Evolutionary conservation across 2,329 filamentous ascomycete genomes (phyloP).

Genomic region (Fusarium sublunatum): DNA sequence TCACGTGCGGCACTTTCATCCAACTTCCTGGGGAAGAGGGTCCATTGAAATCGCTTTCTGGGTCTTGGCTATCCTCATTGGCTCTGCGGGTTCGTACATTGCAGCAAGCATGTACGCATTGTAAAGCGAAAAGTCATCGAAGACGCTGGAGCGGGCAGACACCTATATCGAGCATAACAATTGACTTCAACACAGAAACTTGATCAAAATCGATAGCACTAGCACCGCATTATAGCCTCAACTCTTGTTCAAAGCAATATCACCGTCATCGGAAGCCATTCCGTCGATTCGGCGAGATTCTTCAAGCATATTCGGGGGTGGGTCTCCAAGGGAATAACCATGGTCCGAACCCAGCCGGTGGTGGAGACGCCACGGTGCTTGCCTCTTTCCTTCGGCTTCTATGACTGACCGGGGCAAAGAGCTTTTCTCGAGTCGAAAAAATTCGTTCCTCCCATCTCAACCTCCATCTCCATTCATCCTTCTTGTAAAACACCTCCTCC

Average conservation of each 20-base stretch:
- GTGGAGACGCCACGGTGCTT: conserved; percentile 47
- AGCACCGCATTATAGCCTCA: not conserved
- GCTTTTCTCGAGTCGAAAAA: conserved; percentile 53
- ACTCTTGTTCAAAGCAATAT: not conserved
- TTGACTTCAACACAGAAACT: not conserved
- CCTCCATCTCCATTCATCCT: conserved; percentile 42
- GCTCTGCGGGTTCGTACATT: conserved; percentile 25
- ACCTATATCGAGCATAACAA: not conserved
- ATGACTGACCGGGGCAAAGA: conserved; percentile 49
- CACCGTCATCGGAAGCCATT: conserved; percentile 4
- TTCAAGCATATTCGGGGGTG: conserved; percentile 34
- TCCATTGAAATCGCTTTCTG: conserved; percentile 10
- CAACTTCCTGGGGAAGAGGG: conserved; percentile 20
- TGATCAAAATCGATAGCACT: not conserved
- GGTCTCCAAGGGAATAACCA: conserved; percentile 43
- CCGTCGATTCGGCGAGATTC: conserved; percentile 16
- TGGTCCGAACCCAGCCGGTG: conserved; percentile 48
- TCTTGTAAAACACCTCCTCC: conserved; percentile 47
- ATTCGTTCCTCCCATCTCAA: conserved; percentile 50
- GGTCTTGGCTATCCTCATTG: conserved; percentile 23
- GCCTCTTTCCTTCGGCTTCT: conserved; percentile 59
- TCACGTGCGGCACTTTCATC: conserved; percentile 29
- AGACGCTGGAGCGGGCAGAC: too few species aligned
- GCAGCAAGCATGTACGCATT: not conserved
- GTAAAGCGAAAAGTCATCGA: not conserved